These are phyloP conservation scores for Kuraishia borneana DNA, from an alignment of 805 yeast genomes.

Conservation along the genomic window DNA sequence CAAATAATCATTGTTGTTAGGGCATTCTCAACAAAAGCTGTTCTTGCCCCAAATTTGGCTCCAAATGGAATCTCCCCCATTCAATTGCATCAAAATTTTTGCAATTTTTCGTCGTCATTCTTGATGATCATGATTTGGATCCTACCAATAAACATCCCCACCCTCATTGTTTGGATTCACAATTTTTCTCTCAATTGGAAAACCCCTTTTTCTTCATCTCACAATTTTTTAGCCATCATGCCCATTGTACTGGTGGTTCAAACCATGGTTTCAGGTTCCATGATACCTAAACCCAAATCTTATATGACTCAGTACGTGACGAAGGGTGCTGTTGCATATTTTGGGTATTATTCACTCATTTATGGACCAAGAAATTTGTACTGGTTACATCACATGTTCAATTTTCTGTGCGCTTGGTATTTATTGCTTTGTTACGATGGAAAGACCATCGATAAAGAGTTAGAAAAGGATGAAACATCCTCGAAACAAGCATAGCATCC, in stretches of 20 bases:
- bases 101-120: conserved; percentile 53
- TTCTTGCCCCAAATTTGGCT: neutral
- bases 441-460: neutral
- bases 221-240: conserved; percentile 64
- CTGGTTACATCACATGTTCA: conserved; percentile 73
- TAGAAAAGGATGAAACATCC: neutral
- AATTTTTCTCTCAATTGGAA: conserved; percentile 69
- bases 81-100: conserved; percentile 5
- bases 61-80: neutral
- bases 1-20: conserved; percentile 42
- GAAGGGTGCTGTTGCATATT: conserved; percentile 31
- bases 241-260: conserved; percentile 60
- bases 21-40: neutral
- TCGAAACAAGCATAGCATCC: no score
- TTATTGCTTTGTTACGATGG: conserved; percentile 15
- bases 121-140: conserved; percentile 66
- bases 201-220: conserved; percentile 81
- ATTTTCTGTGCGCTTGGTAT: conserved; percentile 48
- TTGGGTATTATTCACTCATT: conserved; percentile 48
- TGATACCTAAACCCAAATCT: conserved; percentile 26
- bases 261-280: conserved; percentile 35
- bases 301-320: conserved; percentile 19
- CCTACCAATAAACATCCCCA: conserved; percentile 69
- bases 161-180: conserved; percentile 71
- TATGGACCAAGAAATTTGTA: conserved; percentile 78